Conservation (phyloP, 257 asterid genomes). For the Solanum gracilifrons region DNA sequence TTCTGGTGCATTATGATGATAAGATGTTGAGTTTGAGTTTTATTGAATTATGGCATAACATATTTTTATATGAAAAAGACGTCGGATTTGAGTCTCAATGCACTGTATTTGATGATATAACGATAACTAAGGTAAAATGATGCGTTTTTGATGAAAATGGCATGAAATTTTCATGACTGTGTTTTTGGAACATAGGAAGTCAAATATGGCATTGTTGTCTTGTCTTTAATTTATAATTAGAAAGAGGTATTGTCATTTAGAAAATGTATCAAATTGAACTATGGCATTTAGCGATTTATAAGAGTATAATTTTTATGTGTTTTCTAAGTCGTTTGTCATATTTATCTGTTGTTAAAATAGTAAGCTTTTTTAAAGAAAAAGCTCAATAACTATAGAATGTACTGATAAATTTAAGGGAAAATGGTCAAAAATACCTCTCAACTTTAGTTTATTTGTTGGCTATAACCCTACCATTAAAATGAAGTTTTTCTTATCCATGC, state of each 20-base stretch:
- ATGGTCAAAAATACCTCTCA: neutral
- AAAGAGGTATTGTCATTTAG: neutral
- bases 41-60: no score
- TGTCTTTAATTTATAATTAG: neutral
- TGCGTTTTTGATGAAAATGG: no score
- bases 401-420: neutral
- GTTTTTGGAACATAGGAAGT: neutral
- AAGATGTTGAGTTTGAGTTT: no score
- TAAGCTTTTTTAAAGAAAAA: neutral
- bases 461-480: no score
- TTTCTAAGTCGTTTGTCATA: neutral
- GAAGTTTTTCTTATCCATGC: no score
- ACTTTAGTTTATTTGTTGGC: neutral
- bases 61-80: no score
- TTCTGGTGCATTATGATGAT: no score
- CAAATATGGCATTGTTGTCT: neutral
- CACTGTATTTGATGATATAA: no score
- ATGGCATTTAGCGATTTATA: neutral
- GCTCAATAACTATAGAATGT: neutral
- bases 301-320: neutral
- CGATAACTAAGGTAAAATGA: no score
- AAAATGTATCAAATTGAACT: neutral
- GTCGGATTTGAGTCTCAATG: no score
- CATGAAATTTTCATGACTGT: no score
- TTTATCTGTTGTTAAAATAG: neutral